Evolutionary conservation across 331 rosid genomes (phyloP), one percentile per base, ranked within the genome.

Genomic region (Prunus yedoensis): DNA sequence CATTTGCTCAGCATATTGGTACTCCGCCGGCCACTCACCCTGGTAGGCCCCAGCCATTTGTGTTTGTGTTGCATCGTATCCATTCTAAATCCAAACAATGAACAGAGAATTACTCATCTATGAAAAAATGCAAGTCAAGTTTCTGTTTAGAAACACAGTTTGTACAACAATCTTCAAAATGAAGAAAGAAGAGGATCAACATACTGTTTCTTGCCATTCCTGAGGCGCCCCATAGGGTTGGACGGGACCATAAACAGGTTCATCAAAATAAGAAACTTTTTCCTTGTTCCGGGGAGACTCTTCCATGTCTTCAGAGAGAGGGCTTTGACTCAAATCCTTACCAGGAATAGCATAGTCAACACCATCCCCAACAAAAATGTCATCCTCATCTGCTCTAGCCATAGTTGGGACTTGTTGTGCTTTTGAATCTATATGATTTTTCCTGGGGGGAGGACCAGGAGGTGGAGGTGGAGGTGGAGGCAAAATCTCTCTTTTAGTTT

Each of bases 381-480:
- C 99, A 71, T 95, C 97, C 5, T 89, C 94, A 28, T 87, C 97
- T 66, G 76, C 77, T 82, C 99, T 91, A 62, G 97, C 91, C 77
- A 87, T 84, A 71, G 85, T 86, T 32, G 99, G 96, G 66, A 89
- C 93, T 86, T 87, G 89, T 73, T 74, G 84, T 79, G 88, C 96
- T 78, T 79, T 88, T 32, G 89, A 73, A 71, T 83, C 84, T 35
- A 84, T 70, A 79, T 84, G 82, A 77, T 75, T 87, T 82, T 88
- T 92, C 87, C 86, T 88, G 43, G 52, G 73, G 62, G 91, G 43
- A 38, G 43, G 43, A 38, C 43, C 43, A 1, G 43, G 97, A 32
- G 97, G 98, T n/a, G 97, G 98, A 60, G 97, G 98, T 58, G 96
- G 97, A 16, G 90, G 96, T 9, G 95, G 98, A 6, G 79, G 96